Conservation (phyloP, 805 yeast species). For the Groenewaldozyma salmanticensis region DNA sequence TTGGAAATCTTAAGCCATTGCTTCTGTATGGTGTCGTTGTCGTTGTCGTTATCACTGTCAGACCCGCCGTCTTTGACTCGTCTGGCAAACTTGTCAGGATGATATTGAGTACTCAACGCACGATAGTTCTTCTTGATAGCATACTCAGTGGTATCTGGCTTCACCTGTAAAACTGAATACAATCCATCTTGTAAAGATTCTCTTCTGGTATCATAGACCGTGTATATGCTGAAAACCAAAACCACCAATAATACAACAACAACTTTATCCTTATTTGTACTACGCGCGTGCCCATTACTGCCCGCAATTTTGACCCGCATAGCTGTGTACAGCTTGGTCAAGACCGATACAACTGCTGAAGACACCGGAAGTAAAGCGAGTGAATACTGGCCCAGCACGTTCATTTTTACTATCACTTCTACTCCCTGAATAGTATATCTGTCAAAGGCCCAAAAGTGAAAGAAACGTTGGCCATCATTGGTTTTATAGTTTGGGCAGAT, state of each 20-base stretch:
- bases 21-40: constrained; percentile 11
- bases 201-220: constrained; percentile 3
- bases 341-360: too few species aligned
- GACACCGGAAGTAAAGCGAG: too few species aligned
- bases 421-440: too few species aligned
- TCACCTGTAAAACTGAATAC: constrained; percentile 18
- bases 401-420: too few species aligned
- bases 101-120: constrained; percentile 18
- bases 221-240: background rate
- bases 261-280: too few species aligned
- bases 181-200: constrained; percentile 8
- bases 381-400: too few species aligned
- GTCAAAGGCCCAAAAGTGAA: too few species aligned
- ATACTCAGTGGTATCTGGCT: constrained; percentile 12
- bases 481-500: too few species aligned
- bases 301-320: too few species aligned
- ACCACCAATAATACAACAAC: background rate
- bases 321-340: too few species aligned
- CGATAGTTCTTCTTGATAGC: constrained; percentile 18
- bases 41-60: constrained; percentile 10
- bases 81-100: constrained; percentile 33
- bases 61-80: background rate
- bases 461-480: too few species aligned
- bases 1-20: constrained; percentile 46
- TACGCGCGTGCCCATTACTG: too few species aligned